Evolutionary conservation across 345 rosid genomes (phyloP).

Genomic region (Salix viminalis): DNA sequence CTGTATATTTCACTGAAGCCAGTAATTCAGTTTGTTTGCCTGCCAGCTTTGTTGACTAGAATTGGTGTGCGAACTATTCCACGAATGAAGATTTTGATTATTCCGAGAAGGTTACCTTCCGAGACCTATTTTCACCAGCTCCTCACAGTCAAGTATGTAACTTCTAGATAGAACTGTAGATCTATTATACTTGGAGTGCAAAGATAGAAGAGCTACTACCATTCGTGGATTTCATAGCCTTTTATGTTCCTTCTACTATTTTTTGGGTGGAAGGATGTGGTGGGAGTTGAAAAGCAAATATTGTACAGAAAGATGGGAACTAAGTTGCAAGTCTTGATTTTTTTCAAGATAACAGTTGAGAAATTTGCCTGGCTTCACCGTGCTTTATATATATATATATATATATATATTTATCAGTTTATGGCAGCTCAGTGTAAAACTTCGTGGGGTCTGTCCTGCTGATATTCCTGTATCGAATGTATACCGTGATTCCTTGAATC

Average conservation of each 20-base stretch:
- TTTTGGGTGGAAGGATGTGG: constrained; percentile 4
- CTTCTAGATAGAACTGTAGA: constrained; percentile 16
- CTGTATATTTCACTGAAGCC: neutral
- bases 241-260: neutral
- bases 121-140: constrained; percentile 5
- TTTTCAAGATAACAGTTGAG: constrained; percentile 10
- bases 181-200: constrained; percentile 7
- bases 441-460: neutral
- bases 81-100: neutral
- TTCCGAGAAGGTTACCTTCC: neutral
- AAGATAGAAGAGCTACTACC: constrained; percentile 6
- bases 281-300: constrained; percentile 3
- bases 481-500: neutral
- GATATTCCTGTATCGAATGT: constrained; percentile 7
- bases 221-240: neutral
- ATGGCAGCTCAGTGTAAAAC: constrained; percentile 5
- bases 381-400: too few species aligned
- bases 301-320: constrained; percentile 22
- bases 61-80: neutral
- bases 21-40: neutral
- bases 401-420: neutral
- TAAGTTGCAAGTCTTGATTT: constrained; percentile 4
- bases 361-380: neutral
- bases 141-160: neutral
- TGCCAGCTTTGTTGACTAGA: neutral